A percentile compares a stretch with the other conserved stretches of the same genome.
Conservation (phyloP, 345 rosid genomes). For the Angophora floribunda region DNA sequence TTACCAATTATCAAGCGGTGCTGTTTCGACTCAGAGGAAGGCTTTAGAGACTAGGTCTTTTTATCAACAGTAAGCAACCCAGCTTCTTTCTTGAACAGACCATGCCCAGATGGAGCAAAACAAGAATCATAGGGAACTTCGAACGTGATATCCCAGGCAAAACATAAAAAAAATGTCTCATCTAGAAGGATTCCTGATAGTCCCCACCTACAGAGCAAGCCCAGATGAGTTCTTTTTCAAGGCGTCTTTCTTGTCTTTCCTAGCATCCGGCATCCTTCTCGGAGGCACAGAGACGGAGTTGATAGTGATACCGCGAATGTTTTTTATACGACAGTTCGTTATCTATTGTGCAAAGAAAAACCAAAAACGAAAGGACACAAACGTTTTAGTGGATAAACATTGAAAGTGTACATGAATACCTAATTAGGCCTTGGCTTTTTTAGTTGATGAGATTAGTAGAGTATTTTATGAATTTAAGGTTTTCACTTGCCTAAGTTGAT, state of each 20-base stretch:
- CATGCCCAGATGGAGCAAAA: neutral
- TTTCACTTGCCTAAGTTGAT: neutral
- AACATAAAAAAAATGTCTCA: neutral
- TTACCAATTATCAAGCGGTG: neutral
- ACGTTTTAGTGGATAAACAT: neutral
- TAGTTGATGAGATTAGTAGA: neutral
- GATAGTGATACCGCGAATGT: neutral
- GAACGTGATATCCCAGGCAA: neutral
- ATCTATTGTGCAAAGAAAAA: neutral
- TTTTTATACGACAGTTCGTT: neutral
- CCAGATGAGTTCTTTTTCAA: neutral
- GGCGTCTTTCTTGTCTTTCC: neutral
- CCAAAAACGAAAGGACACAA: neutral
- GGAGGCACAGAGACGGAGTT: neutral
- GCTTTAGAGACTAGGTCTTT: neutral
- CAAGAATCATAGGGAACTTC: constrained; percentile 14
- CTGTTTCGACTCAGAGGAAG: neutral
- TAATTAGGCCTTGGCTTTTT: neutral
- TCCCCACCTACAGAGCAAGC: neutral
- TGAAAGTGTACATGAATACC: neutral
- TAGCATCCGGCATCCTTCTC: neutral
- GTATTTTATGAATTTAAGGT: neutral
- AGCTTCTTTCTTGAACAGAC: neutral
- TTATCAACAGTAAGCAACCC: neutral
- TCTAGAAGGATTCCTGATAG: neutral